Percentiles rank a stretch among this genome's conserved stretches.
Conservation (phyloP, 1,139 yeast species). For the Debaryomyces coudertii region DNA sequence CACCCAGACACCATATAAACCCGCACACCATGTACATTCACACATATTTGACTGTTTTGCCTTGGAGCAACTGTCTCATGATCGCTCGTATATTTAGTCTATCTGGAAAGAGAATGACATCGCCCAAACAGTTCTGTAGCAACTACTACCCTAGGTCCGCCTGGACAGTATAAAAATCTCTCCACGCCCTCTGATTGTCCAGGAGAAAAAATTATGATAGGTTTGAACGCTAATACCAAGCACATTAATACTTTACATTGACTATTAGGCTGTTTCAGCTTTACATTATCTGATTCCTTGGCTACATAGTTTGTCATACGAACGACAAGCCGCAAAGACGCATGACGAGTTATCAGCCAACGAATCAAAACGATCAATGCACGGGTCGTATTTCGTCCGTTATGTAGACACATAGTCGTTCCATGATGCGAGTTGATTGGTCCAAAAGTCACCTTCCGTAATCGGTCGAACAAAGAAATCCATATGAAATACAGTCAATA, state of each 20-base stretch:
- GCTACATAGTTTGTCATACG: background rate
- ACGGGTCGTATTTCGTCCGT: background rate
- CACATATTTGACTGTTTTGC: no score
- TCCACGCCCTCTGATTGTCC: no score
- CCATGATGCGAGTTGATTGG: background rate
- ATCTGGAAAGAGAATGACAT: no score
- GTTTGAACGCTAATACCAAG: no score
- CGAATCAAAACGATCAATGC: background rate
- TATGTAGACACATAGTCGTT: background rate
- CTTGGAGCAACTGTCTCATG: no score
- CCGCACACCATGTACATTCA: no score
- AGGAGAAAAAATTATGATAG: no score
- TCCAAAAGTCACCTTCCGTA: background rate
- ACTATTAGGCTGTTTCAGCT: background rate
- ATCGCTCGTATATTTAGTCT: no score
- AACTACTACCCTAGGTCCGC: no score
- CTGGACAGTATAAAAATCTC: no score
- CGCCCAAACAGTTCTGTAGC: no score
- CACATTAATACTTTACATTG: background rate
- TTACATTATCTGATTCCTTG: constrained; percentile 4
- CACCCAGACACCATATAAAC: no score
- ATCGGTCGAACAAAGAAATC: background rate
- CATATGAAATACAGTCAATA: background rate
- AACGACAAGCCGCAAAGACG: background rate
- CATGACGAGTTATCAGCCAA: background rate